Evolutionary conservation across 768 basidiomycete genomes (phyloP).

Genomic region (Lanmaoa rubissima): DNA sequence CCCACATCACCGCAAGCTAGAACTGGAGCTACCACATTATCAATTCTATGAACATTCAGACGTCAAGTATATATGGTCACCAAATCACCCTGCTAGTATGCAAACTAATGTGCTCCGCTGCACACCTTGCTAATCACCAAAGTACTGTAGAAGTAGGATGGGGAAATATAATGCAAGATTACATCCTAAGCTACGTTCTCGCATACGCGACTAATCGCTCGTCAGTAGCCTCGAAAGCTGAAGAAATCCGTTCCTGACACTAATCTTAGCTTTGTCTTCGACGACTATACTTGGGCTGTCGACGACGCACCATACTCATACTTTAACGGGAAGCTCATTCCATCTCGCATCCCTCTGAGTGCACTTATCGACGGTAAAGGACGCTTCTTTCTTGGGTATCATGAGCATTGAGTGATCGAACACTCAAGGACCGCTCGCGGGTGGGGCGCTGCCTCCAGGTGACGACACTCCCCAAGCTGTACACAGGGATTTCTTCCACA

Average conservation of each 20-base stretch:
- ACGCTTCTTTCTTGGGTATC: background rate
- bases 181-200: conserved; percentile 34
- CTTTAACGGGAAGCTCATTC: conserved; percentile 34
- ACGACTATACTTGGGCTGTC: conserved; percentile 41
- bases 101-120: background rate
- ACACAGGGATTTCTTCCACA: conserved; percentile 34
- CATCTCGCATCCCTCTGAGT: conserved; percentile 38
- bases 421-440: conserved; percentile 37
- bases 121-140: background rate
- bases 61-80: background rate
- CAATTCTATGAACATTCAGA: background rate
- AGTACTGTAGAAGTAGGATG: conserved; percentile 32
- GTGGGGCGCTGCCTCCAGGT: conserved; percentile 33
- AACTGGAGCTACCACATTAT: background rate
- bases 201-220: conserved; percentile 34
- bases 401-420: background rate
- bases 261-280: conserved; percentile 36
- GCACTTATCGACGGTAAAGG: conserved; percentile 35
- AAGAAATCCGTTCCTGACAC: background rate
- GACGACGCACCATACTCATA: conserved; percentile 35
- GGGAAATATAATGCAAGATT: conserved; percentile 41
- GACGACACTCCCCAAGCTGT: conserved; percentile 35
- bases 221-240: conserved; percentile 20
- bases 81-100: background rate
- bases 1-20: background rate